Percentiles rank a stretch among this genome's conserved stretches.
Conservation (phyloP, 108 stramenopile species). For the Pseudonitzschia multiseries region DNA sequence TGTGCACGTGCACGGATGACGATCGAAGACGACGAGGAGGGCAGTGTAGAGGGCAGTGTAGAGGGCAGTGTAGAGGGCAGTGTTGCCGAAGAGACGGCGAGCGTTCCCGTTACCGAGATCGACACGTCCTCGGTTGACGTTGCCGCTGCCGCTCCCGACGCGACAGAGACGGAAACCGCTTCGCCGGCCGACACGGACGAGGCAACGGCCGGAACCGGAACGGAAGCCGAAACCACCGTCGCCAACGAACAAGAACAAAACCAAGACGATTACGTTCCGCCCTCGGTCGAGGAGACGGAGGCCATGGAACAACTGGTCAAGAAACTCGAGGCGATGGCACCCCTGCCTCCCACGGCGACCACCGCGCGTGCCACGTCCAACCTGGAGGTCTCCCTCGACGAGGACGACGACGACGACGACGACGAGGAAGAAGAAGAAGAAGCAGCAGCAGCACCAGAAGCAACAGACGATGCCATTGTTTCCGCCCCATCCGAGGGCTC, state of each 20-base stretch:
- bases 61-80: too few species aligned
- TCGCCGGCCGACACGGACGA: not conserved
- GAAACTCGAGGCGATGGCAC: slow-evolving; percentile 1
- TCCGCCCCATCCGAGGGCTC: not conserved
- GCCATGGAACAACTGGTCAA: not conserved
- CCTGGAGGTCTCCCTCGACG: slow-evolving; percentile 4
- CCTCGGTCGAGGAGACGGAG: not conserved
- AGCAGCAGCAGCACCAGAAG: not conserved
- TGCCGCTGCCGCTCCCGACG: too few species aligned
- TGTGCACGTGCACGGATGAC: not conserved
- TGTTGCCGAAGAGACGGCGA: not conserved
- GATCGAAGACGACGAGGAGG: not conserved
- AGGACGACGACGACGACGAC: not conserved
- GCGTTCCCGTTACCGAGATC: too few species aligned
- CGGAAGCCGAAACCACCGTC: not conserved
- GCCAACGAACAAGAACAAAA: not conserved
- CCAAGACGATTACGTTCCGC: not conserved
- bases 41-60: too few species aligned
- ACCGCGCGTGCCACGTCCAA: not conserved
- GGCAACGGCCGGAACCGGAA: not conserved
- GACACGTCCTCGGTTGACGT: too few species aligned
- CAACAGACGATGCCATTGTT: not conserved
- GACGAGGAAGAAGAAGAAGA: not conserved
- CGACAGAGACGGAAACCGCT: too few species aligned
- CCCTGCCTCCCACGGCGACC: not conserved